Conservation (phyloP, 305 asterid genomes). For the Coffea humblotiana region DNA sequence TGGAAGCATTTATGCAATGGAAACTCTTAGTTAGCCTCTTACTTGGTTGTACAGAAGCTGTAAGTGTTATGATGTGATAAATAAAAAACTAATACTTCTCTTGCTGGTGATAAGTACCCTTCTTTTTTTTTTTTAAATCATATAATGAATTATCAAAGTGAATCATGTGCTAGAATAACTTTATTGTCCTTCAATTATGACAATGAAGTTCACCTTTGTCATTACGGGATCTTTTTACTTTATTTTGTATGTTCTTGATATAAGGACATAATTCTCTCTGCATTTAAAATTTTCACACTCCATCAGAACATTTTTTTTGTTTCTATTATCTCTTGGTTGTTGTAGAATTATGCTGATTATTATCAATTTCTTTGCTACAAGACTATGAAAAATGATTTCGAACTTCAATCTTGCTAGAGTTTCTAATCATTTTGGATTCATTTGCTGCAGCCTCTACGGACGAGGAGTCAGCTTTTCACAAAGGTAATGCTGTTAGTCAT, state of each 20-base stretch:
- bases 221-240: not conserved
- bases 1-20: slow-evolving; percentile 94
- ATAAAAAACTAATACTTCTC: not conserved
- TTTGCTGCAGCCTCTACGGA: slow-evolving; percentile 69
- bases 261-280: not conserved
- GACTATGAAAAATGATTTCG: not conserved
- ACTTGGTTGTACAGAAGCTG: slow-evolving; percentile 86
- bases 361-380: slow-evolving; percentile 1
- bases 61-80: slow-evolving; percentile 37
- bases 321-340: slow-evolving; percentile 3
- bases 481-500: slow-evolving; percentile 55
- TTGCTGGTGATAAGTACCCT: not conserved
- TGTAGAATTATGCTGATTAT: not conserved
- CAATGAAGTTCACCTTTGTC: not conserved
- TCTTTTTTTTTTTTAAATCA: not conserved
- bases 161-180: not conserved
- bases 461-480: slow-evolving; percentile 74
- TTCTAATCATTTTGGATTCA: not conserved
- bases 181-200: not conserved
- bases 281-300: not conserved
- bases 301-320: not conserved
- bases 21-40: slow-evolving; percentile 70
- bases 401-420: not conserved
- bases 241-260: not conserved
- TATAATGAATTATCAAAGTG: too few relatives aligned